A percentile compares a stretch with the other conserved stretches of the same genome.
Evolutionary conservation across 1,284 basidiomycete species (phyloP).

Genomic region (Cryptococcus depauperatus): DNA sequence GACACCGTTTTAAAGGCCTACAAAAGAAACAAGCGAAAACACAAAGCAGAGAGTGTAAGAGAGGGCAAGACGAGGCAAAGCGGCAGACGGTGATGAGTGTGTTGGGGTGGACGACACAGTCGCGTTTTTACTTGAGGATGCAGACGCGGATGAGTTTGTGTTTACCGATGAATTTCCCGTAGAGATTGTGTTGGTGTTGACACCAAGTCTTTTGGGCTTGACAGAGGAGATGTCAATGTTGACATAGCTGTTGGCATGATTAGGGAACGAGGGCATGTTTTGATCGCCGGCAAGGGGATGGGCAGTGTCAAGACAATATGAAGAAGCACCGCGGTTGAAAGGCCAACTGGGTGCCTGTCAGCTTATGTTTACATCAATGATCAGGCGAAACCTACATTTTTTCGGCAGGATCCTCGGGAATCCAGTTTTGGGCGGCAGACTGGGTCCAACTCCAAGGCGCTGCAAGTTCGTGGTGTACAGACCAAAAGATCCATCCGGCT

Average conservation of each 20-base stretch:
- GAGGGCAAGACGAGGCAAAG: too few relatives aligned
- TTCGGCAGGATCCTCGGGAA: constrained; percentile 28
- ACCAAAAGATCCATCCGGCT: constrained; percentile 37
- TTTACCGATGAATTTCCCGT: background rate
- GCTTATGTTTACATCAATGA: background rate
- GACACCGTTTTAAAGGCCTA: too few relatives aligned
- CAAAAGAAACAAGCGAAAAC: too few relatives aligned
- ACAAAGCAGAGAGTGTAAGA: too few relatives aligned
- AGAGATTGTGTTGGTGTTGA: background rate
- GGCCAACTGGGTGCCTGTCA: constrained; percentile 12
- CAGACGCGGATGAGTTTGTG: too few relatives aligned
- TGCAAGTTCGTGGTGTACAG: constrained; percentile 23
- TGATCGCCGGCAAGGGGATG: constrained; percentile 22
- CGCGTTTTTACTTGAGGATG: too few relatives aligned
- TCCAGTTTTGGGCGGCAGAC: constrained; percentile 31
- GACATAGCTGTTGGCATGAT: constrained; percentile 16
- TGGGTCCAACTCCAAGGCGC: constrained; percentile 31
- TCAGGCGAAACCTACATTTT: constrained; percentile 17
- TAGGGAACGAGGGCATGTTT: constrained; percentile 21
- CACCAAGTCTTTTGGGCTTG: constrained; percentile 4
- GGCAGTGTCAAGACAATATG: constrained; percentile 17
- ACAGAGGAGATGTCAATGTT: constrained; percentile 16
- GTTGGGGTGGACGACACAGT: too few relatives aligned
- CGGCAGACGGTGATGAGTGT: too few relatives aligned
- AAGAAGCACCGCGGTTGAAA: constrained; percentile 16